These are phyloP conservation scores for Scutellospora calospora DNA, from an alignment of 371 early-diverging fungal genomes.

Conservation along the genomic window DNA sequence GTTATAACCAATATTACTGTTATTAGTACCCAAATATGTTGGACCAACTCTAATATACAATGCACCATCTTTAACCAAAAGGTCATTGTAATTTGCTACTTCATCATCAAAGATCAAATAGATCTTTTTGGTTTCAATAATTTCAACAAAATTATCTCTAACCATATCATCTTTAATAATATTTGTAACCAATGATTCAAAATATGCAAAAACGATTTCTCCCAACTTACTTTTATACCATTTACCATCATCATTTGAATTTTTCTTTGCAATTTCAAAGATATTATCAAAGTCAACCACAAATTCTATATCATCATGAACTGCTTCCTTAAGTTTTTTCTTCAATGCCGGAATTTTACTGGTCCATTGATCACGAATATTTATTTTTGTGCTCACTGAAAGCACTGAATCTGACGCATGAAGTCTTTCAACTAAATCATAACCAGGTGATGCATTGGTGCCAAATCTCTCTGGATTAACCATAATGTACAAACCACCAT, in stretches of 20 bases:
- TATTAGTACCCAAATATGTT: conserved; percentile 9
- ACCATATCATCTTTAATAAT: conserved; percentile 33
- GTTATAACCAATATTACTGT: conserved; percentile 13
- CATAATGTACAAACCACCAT: conserved; percentile 23
- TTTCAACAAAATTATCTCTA: conserved; percentile 30
- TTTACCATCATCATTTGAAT: not conserved
- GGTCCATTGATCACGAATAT: conserved; percentile 34
- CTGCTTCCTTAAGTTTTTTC: conserved; percentile 33
- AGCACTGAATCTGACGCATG: conserved; percentile 17
- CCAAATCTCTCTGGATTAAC: not conserved
- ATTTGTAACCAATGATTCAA: conserved; percentile 12
- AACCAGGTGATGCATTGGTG: conserved; percentile 2
- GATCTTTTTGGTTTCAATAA: not conserved
- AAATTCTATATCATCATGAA: conserved; percentile 19
- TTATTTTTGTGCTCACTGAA: conserved; percentile 5
- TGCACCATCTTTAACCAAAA: conserved; percentile 19
- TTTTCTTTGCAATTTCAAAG: conserved; percentile 3
- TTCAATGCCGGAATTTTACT: conserved; percentile 17
- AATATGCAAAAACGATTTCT: conserved; percentile 12
- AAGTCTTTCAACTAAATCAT: conserved; percentile 17
- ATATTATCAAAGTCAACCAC: conserved; percentile 33
- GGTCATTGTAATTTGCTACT: not conserved
- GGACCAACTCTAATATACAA: conserved; percentile 15
- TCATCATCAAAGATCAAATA: conserved; percentile 15
- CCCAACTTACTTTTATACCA: conserved; percentile 9